Base-by-base conservation (phyloP, 2,329 filamentous ascomycete genomes). In the Diaporthe vaccinii region DNA sequence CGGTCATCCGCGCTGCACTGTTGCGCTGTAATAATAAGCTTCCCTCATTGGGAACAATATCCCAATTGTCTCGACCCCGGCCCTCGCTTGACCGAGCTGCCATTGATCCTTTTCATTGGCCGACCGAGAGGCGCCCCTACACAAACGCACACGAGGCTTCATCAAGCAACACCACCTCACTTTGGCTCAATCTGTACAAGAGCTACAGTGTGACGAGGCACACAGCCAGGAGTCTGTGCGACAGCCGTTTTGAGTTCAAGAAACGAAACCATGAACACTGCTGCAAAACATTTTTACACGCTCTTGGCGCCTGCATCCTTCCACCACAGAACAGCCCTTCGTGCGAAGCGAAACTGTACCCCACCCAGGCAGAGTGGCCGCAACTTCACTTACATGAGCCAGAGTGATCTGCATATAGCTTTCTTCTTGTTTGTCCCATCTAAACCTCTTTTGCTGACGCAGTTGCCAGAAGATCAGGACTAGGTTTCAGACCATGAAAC, bases 401-500 rank as follows among this genome's bases (percentile, higher is more conserved):
- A 34, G 25, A n/a, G 8, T 8, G 31, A 39, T 17, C 1, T 53
- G 62, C 22, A 39, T 17, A 22, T 67, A 6, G 17, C 41, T 20
- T 22, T 46, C 17, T 51, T n/a, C 3, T 49, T n/a, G 9, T 25
- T 9, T 20, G 28, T 17, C 2, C 44, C 10, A 12, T 34, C 22
- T 39, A 17, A 14, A 17, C 44, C 28, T 10, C 31, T 17, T 15
- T 20, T 8, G 62, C 44, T 12, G 44, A 39, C 20, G 28, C 44
- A 31, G 28, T 34, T 46, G 12, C n/a, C 62, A 36, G 51, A 25
- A 51, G 28, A 49, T 15, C 7, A 22, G 14, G 28, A 20, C 44
- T 34, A n/a, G 20, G 28, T 67, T 67, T 67, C 62, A 67, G 17
- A 14, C 41, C 41, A 49, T 49, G 62, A 51, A 67, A 49, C 44